A percentile compares a stretch with the other conserved stretches of the same genome.
These are phyloP conservation scores for Magnusiomyces paraingens DNA, from an alignment of 1,139 yeast genomes.

Conservation along the genomic window DNA sequence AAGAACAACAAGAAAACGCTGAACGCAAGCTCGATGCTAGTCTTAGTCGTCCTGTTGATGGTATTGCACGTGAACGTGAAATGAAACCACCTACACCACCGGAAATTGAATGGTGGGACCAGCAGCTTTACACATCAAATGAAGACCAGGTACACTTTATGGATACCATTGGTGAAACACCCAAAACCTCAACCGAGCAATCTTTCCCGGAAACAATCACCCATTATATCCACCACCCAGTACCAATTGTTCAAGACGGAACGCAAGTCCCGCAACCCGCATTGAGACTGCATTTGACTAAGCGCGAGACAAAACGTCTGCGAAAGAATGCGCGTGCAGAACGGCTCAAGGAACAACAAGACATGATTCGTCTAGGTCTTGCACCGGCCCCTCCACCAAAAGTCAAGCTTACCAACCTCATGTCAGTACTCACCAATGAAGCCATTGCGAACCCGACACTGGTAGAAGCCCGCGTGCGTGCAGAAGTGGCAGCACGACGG, in stretches of 20 bases:
- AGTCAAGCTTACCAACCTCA: constrained; percentile 71
- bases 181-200: constrained; percentile 21
- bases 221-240: constrained; percentile 73
- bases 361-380: constrained; percentile 69
- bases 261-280: constrained; percentile 41
- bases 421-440: constrained; percentile 79
- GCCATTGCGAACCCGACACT: constrained; percentile 88
- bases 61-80: constrained; percentile 45
- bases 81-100: constrained; percentile 51
- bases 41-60: constrained; percentile 36
- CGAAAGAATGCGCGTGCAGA: constrained; percentile 65
- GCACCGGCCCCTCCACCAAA: constrained; percentile 89
- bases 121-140: constrained; percentile 33
- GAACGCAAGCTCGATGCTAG: constrained; percentile 5
- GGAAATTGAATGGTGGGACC: constrained; percentile 78
- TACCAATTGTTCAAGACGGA: constrained; percentile 55
- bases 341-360: constrained; percentile 64
- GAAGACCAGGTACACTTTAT: constrained; percentile 14
- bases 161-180: constrained; percentile 31
- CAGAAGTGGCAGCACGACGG: constrained; percentile 60
- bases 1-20: constrained; percentile 13
- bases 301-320: constrained; percentile 66
- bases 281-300: constrained; percentile 55
- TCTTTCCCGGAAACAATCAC: constrained; percentile 36
- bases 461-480: constrained; percentile 64